Conservation (phyloP, 345 rosid species). For the Kandelia obovata region DNA sequence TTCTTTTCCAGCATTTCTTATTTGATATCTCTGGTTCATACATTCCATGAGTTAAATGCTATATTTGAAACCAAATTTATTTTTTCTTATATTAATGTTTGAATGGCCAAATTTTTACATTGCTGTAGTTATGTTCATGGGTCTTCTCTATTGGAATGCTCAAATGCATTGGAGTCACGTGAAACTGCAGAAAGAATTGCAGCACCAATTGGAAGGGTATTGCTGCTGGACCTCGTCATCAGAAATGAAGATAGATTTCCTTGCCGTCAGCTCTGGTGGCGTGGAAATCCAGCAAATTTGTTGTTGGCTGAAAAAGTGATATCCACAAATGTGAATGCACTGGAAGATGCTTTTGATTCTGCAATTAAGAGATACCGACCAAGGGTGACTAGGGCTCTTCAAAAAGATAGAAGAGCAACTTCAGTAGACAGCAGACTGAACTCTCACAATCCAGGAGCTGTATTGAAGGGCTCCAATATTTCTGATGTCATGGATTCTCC, state of each 20-base stretch:
- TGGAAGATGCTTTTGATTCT: conserved; percentile 74
- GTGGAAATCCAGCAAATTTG: conserved; percentile 92
- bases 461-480: conserved; percentile 58
- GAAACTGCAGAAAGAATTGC: conserved; percentile 78
- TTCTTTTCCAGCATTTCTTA: conserved; percentile 1
- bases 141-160: conserved; percentile 79
- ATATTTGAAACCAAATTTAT: neutral
- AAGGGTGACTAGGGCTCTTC: conserved; percentile 70
- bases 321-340: conserved; percentile 41
- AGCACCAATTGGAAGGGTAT: conserved; percentile 79
- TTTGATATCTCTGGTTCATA: neutral
- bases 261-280: conserved; percentile 93
- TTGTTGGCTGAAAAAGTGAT: conserved; percentile 66
- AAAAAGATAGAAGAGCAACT: conserved; percentile 78
- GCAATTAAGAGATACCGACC: conserved; percentile 73
- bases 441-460: conserved; percentile 42
- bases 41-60: neutral
- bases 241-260: conserved; percentile 97
- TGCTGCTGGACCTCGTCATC: conserved; percentile 88
- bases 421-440: conserved; percentile 68
- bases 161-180: conserved; percentile 62
- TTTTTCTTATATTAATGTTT: neutral
- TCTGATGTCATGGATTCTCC: conserved; percentile 69
- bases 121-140: conserved; percentile 91
- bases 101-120: conserved; percentile 13